Evolutionary conservation across 2,329 filamentous ascomycete species (phyloP).

Genomic region (Alternaria sp.): DNA sequence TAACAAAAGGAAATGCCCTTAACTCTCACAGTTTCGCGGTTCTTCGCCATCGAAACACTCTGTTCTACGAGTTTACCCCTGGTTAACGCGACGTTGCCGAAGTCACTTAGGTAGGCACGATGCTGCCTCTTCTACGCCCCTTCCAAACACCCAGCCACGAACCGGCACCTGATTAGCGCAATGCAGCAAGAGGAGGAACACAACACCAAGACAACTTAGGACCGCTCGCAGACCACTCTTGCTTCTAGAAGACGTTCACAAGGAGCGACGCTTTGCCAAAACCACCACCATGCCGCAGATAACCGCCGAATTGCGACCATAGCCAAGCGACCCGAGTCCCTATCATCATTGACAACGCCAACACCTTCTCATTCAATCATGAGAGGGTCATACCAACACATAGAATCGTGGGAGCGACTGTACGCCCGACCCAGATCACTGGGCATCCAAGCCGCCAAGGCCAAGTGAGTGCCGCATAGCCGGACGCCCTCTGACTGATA

Average conservation of each 20-base stretch:
- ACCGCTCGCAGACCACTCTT: background rate
- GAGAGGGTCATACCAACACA: background rate
- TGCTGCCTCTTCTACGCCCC: background rate
- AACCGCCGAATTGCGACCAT: background rate
- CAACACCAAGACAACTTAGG: background rate
- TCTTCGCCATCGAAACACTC: background rate
- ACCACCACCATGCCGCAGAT: background rate
- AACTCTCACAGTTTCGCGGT: background rate
- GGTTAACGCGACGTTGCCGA: background rate
- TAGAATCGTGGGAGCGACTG: background rate
- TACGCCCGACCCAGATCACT: background rate
- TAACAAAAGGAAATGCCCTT: background rate
- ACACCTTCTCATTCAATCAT: background rate
- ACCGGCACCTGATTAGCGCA: background rate
- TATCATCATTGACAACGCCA: background rate
- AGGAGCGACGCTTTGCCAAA: background rate
- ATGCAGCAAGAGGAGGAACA: background rate
- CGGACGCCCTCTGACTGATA: background rate
- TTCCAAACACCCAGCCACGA: background rate
- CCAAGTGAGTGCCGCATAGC: background rate
- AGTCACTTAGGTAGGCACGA: background rate
- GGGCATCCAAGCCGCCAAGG: background rate
- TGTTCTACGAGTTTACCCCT: accelerated
- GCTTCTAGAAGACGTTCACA: background rate
- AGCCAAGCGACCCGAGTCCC: background rate